Base-by-base conservation (phyloP, 2,329 filamentous ascomycete genomes). In the Scolecobasidium constrictum region DNA sequence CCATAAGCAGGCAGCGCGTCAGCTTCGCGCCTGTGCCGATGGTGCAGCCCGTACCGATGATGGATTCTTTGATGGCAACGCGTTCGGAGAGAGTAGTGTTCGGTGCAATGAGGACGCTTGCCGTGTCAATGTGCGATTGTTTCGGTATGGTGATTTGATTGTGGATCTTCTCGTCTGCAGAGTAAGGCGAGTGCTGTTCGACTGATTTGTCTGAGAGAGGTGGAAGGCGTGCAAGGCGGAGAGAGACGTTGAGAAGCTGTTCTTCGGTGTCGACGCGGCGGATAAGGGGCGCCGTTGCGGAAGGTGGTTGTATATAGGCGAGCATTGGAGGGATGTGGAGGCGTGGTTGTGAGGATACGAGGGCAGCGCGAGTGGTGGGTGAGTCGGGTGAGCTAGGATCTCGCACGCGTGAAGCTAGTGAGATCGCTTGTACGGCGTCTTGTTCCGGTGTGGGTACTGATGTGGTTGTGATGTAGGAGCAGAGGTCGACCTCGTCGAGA, bases 61-160 rank as follows among this genome's bases (percentile, higher is more conserved):
- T 86, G 28, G 73, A 83, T 61, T 94, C 86, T 61, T 94, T 95
- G 64, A 98, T 83, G n/a, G 87, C 83, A 18, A 78, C 81, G 59
- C 90, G 90, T 53, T 90, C 85, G 55, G 90, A 85, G 0, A 96
- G 79, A 1, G 80, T 86, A 33, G 93, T 86, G 55, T 95, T 95
- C 45, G 90, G 84, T 1, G 78, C 90, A 28, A 96, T 76, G 2
- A 96, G 71, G 50, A 78, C 85, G 65, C 95, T 90, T 37, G 77
- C 72, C 52, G 81, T 77, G 16, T 85, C 87, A 44, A 96, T 83
- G 3, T 86, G 92, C 37, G 83, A 87, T 42, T 81, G 79, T 23
- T 77, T 71, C 43, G 87, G 86, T 23, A 96, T 79, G 18, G 83
- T 83, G 44, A 86, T 81, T 0, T 86, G 84, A 54, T 92, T 84